Conservation (phyloP, 495 filamentous ascomycete species). For the Aspergillus carlsbadensis region DNA sequence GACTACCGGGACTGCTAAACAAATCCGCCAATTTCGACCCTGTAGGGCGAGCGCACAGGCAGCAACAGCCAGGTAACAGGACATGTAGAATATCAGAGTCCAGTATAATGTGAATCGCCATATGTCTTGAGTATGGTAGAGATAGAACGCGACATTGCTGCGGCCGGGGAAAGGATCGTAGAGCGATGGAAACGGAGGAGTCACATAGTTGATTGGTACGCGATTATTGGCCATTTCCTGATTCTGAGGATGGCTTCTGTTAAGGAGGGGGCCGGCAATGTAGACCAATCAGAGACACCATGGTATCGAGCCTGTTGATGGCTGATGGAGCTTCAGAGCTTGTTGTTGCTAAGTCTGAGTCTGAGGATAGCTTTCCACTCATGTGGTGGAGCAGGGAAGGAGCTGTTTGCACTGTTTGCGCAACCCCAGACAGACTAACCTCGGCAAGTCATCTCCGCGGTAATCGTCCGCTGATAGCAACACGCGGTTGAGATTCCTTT, state of each 20-base stretch:
- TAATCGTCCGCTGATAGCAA: conserved; percentile 30
- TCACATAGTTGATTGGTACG: conserved; percentile 64
- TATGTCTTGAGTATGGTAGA: conserved; percentile 78
- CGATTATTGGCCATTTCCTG: conserved; percentile 42
- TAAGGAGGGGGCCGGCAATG: conserved; percentile 1
- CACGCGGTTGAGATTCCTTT: not conserved
- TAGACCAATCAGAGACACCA: conserved; percentile 4
- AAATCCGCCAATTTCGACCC: conserved; percentile 64
- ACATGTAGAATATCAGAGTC: conserved; percentile 60
- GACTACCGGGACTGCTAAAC: conserved; percentile 73
- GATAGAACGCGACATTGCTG: conserved; percentile 55
- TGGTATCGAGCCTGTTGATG: conserved; percentile 4
- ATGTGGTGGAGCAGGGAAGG: not conserved
- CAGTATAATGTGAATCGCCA: conserved; percentile 92
- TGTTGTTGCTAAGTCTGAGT: not conserved
- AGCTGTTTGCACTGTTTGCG: conserved; percentile 44
- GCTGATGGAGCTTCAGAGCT: not conserved
- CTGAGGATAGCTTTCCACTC: not conserved
- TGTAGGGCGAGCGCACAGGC: conserved; percentile 74
- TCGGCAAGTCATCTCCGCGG: conserved; percentile 37
- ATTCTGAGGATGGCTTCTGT: not conserved
- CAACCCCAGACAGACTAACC: conserved; percentile 24
- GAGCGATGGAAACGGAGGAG: conserved; percentile 83
- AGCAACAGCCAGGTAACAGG: conserved; percentile 53
- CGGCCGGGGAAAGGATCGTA: conserved; percentile 68